phyloP scores from a whole-genome alignment of 2,329 filamentous ascomycete genomes.

The Cryphonectria naterciae region DNA sequence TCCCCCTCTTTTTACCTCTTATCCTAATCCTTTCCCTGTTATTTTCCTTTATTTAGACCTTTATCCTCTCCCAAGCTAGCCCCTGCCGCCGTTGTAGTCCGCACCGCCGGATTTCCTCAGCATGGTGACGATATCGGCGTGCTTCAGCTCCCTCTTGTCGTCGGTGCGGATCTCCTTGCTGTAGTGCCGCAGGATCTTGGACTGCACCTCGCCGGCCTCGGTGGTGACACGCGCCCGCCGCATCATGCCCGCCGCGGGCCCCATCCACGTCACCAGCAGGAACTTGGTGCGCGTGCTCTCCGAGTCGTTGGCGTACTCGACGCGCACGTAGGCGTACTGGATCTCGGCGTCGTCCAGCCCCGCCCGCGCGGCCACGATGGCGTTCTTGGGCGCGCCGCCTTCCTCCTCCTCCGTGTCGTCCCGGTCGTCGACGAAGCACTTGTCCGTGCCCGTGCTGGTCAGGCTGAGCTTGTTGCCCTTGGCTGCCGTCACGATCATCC shows the following conservation, averaged over 20 bases:
- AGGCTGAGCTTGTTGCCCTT: slow-evolving; percentile 62
- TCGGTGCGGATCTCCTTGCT: slow-evolving; percentile 67
- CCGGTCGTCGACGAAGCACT: slow-evolving; percentile 62
- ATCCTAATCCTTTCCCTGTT: not conserved
- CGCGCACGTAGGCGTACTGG: slow-evolving; percentile 67
- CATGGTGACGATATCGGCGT: slow-evolving; percentile 62
- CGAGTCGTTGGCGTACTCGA: slow-evolving; percentile 73
- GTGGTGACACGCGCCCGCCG: slow-evolving; percentile 70
- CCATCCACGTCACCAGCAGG: slow-evolving; percentile 70
- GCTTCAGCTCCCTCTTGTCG: slow-evolving; percentile 63
- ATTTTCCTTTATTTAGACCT: not conserved
- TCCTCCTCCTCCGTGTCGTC: slow-evolving; percentile 70
- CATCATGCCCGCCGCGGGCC: slow-evolving; percentile 68
- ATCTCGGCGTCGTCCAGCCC: slow-evolving; percentile 63
- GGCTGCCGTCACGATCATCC: slow-evolving; percentile 65
- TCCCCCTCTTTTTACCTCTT: not conserved
- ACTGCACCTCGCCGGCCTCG: slow-evolving; percentile 63
- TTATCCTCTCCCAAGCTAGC: slow-evolving; percentile 38
- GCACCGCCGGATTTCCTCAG: slow-evolving; percentile 70
- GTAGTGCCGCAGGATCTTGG: slow-evolving; percentile 67
- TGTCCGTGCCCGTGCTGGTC: slow-evolving; percentile 60
- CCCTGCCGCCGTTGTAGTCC: slow-evolving; percentile 71
- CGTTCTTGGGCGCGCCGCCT: slow-evolving; percentile 66
- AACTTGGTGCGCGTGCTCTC: slow-evolving; percentile 73
- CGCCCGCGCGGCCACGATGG: slow-evolving; percentile 57